phyloP scores from a whole-genome alignment of 2,329 filamentous ascomycete genomes.

The Balansia obtecta region DNA sequence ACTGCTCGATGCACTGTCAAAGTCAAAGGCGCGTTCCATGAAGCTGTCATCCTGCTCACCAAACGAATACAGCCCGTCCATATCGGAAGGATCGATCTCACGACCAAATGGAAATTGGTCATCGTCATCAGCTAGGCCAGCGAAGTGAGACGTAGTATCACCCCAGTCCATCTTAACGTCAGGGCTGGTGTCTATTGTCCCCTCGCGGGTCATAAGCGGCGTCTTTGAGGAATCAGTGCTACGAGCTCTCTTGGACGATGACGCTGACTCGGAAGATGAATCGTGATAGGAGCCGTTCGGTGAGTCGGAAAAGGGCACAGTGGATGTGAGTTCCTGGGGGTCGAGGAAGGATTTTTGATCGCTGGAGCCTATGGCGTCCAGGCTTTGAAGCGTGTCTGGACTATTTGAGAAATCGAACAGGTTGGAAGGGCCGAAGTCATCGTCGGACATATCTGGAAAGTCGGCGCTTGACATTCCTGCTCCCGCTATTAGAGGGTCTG shows the following conservation, averaged over 20 bases:
- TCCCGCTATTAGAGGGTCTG: constrained; percentile 28
- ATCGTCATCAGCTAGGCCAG: constrained; percentile 26
- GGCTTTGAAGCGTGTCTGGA: constrained; percentile 24
- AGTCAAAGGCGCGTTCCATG: constrained; percentile 41
- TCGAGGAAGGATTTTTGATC: constrained; percentile 21
- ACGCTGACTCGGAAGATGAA: constrained; percentile 39
- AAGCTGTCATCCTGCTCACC: constrained; percentile 27
- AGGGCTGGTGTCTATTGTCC: constrained; percentile 29
- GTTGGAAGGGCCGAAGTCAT: constrained; percentile 20
- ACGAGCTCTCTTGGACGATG: constrained; percentile 32
- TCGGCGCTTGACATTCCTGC: constrained; percentile 24
- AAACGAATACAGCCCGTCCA: constrained; percentile 20
- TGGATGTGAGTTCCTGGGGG: constrained; percentile 21
- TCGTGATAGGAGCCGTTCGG: constrained; percentile 32
- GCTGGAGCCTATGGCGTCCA: constrained; percentile 18
- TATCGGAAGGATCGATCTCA: constrained; percentile 13
- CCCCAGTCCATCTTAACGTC: constrained; percentile 32
- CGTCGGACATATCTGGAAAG: constrained; percentile 26
- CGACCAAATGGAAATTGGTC: constrained; percentile 22
- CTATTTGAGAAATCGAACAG: constrained; percentile 25
- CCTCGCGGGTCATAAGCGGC: constrained; percentile 26
- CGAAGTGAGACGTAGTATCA: constrained; percentile 14
- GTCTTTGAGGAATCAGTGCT: constrained; percentile 34
- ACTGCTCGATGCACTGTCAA: constrained; percentile 46
- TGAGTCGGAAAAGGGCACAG: constrained; percentile 28